These are phyloP conservation scores for Ceratocystis destructans DNA, from an alignment of 2,329 filamentous ascomycete species.

Conservation along the genomic window DNA sequence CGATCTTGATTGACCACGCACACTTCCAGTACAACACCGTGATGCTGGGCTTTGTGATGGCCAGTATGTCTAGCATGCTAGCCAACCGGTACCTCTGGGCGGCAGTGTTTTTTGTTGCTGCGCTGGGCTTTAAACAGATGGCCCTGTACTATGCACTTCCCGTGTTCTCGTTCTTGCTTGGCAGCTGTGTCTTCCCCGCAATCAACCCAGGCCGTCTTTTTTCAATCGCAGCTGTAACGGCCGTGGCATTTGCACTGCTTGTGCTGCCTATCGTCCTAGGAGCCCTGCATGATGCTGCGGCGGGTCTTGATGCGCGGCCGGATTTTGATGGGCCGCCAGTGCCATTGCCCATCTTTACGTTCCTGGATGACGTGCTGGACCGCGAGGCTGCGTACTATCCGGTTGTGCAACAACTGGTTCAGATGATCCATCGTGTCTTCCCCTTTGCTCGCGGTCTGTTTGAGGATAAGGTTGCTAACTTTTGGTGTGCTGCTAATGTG, in stretches of 20 bases:
- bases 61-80: constrained; percentile 76
- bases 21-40: constrained; percentile 98
- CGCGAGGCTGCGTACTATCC: constrained; percentile 58
- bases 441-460: constrained; percentile 92
- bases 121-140: constrained; percentile 99
- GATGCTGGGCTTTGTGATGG: constrained; percentile 84
- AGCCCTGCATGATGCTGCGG: constrained; percentile 52
- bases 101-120: constrained; percentile 82
- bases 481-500: constrained; percentile 89
- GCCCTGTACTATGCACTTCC: constrained; percentile 91
- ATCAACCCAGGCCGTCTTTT: constrained; percentile 56
- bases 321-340: constrained; percentile 16
- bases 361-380: constrained; percentile 46
- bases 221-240: constrained; percentile 60
- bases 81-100: constrained; percentile 77
- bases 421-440: constrained; percentile 84
- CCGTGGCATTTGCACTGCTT: constrained; percentile 58
- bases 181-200: constrained; percentile 65
- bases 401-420: constrained; percentile 60
- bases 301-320: constrained; percentile 33
- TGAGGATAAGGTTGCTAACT: constrained; percentile 97
- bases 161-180: constrained; percentile 82
- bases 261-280: constrained; percentile 63
- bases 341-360: constrained; percentile 45
- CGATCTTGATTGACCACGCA: constrained; percentile 85